Evolutionary conservation across 2,329 filamentous ascomycete species (phyloP).

Genomic region (Monosporascus sp.): DNA sequence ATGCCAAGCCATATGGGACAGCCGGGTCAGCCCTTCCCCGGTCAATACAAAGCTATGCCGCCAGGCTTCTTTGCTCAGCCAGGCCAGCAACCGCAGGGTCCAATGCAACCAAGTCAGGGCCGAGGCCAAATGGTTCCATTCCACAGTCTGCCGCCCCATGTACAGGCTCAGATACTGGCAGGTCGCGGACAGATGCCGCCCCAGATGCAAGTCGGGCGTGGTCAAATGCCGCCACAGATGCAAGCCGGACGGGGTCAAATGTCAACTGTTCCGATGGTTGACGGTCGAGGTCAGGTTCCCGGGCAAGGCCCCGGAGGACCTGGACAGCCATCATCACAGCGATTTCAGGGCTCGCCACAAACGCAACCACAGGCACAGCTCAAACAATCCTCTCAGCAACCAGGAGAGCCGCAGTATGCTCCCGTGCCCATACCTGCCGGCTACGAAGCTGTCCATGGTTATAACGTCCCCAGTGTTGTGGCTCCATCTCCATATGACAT

Average conservation of each 20-base stretch:
- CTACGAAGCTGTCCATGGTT: conserved; percentile 28
- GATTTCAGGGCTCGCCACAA: background rate
- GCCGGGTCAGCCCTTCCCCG: background rate
- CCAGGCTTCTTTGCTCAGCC: background rate
- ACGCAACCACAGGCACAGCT: conserved; percentile 4
- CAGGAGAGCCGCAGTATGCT: conserved; percentile 22
- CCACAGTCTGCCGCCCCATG: background rate
- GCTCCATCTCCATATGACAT: conserved; percentile 24
- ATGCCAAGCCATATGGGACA: background rate
- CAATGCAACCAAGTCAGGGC: conserved; percentile 12
- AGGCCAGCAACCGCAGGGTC: conserved; percentile 4
- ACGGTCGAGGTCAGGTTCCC: conserved; percentile 8
- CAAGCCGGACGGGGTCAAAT: conserved; percentile 10
- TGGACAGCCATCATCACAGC: background rate
- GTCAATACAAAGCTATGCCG: background rate
- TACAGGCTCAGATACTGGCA: background rate
- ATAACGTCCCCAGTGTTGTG: conserved; percentile 19
- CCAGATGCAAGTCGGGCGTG: conserved; percentile 11
- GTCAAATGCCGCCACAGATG: conserved; percentile 9
- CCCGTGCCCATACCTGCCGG: conserved; percentile 27
- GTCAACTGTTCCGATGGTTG: background rate
- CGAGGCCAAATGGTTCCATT: conserved; percentile 6
- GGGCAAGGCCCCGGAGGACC: conserved; percentile 1
- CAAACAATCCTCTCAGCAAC: conserved; percentile 3
- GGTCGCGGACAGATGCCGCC: conserved; percentile 12